Percentiles rank a stretch among this genome's conserved stretches.
Evolutionary conservation across 1,139 yeast genomes (phyloP).

Genomic region (Pichia sp.): DNA sequence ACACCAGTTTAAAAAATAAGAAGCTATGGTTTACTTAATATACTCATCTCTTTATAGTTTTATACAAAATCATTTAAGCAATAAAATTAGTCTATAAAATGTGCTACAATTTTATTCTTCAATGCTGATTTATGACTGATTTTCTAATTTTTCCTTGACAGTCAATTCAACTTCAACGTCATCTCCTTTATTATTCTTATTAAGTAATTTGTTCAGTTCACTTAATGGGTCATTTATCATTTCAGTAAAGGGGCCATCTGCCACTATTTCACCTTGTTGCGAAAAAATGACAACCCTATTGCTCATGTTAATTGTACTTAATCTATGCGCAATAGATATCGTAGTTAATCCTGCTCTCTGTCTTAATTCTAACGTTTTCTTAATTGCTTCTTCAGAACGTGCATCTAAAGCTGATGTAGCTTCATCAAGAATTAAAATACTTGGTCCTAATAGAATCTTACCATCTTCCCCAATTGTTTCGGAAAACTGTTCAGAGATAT

Average conservation of each 20-base stretch:
- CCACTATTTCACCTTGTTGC: slow-evolving; percentile 66
- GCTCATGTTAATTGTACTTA: slow-evolving; percentile 78
- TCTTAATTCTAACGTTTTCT: slow-evolving; percentile 48
- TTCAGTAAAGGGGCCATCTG: slow-evolving; percentile 65
- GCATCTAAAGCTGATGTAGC: slow-evolving; percentile 80
- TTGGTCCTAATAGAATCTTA: slow-evolving; percentile 42
- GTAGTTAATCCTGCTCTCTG: slow-evolving; percentile 71
- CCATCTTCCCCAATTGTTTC: slow-evolving; percentile 18
- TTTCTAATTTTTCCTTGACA: slow-evolving; percentile 10
- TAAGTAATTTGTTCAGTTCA: slow-evolving; percentile 63
- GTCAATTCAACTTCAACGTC: slow-evolving; percentile 23
- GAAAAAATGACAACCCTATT: slow-evolving; percentile 77
- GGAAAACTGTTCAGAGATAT: slow-evolving; percentile 6
- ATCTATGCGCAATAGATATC: slow-evolving; percentile 86
- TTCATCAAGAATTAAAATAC: slow-evolving; percentile 68
- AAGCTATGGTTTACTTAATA: neutral
- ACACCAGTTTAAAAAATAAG: slow-evolving; percentile 1
- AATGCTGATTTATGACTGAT: no score
- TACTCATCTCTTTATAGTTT: neutral
- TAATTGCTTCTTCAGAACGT: slow-evolving; percentile 79
- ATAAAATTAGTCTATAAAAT: neutral
- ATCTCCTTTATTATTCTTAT: slow-evolving; percentile 30
- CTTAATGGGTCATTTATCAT: slow-evolving; percentile 57
- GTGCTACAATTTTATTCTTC: slow-evolving; percentile 3
- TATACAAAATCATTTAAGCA: neutral